Base-by-base conservation (phyloP, 2,329 filamentous ascomycete species). In the Aspergillus vadensis region DNA sequence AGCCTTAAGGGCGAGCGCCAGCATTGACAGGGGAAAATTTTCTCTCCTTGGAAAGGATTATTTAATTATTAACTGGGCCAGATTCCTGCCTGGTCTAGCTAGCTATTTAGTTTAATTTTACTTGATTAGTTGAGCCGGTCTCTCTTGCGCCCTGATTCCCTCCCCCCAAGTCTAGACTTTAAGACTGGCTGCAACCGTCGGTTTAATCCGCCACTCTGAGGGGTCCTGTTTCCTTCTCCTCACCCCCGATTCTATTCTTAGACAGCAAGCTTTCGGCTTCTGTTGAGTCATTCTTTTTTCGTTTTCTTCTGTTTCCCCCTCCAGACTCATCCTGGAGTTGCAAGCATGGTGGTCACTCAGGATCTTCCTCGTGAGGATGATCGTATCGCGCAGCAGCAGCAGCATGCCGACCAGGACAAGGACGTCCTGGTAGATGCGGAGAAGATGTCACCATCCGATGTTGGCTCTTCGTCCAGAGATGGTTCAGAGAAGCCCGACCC, bases 401-500 rank as follows among this genome's bases (percentile, higher is more conserved):
- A 32, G 15, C 4, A 6, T n/a, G 47, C 47, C 12, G 47, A 50
- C n/a, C 25, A 50, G n/a, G 47, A 50, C 25, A 50, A 50, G 7
- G 47, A 17, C n/a, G 7, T 30, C 15, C n/a, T 50, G 27, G 47
- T 48, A 4, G 27, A 30, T 14, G 30, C 60, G 23, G 62, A 64
- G 44, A 61, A 43, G 27, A 41, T 39, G n/a, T 48, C 58, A 3
- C 56, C 56, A 15, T 44, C 55, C 21, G 59, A 51, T 25, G 52
- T 27, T 12, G 53, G 56, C 17, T 6, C 53, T 32, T 57, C 57
- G 12, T 62, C 47, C 12, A 39, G 25, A 25, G 30, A 48, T 6
- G 49, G 19, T 19, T 56, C 55, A 14, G 58, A 61, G 12, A 56
- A 52, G 15, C 57, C 63, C 2, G 63, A 65, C 39, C 49, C 47